These are phyloP conservation scores for Meyerozyma sp. DNA, from an alignment of 1,139 yeast genomes.

Conservation along the genomic window DNA sequence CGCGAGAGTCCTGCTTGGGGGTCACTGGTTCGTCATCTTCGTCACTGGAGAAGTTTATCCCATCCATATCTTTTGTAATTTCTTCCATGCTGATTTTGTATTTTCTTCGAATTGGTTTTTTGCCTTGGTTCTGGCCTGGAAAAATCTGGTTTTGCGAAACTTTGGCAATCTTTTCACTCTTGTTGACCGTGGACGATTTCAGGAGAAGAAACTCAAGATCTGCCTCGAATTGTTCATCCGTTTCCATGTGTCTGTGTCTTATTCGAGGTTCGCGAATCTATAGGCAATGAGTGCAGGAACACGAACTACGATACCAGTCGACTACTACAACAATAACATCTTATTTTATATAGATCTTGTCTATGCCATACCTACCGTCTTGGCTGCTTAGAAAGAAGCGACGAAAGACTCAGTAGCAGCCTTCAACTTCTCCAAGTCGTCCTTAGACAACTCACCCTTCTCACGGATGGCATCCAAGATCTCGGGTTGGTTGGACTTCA, in stretches of 20 bases:
- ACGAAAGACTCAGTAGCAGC: slow-evolving; percentile 87
- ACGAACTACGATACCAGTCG: neutral
- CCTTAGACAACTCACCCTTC: slow-evolving; percentile 89
- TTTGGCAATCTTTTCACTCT: neutral
- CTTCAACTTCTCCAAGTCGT: slow-evolving; percentile 82
- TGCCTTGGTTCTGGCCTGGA: neutral
- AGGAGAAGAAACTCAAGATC: slow-evolving; percentile 1
- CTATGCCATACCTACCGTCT: slow-evolving; percentile 1
- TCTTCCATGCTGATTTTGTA: slow-evolving; percentile 1
- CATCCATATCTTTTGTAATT: slow-evolving; percentile 8
- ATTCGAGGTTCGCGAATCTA: too few relatives aligned
- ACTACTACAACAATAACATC: neutral
- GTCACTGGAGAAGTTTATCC: slow-evolving; percentile 8
- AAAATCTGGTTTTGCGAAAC: neutral
- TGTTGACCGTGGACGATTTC: neutral
- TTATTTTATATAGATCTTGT: slow-evolving; percentile 1
- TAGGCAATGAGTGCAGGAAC: neutral
- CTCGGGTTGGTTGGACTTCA: slow-evolving; percentile 85
- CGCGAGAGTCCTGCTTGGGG: slow-evolving; percentile 6
- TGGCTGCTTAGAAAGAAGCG: slow-evolving; percentile 60
- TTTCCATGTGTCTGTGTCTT: neutral
- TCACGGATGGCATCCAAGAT: slow-evolving; percentile 79
- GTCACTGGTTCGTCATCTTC: slow-evolving; percentile 6
- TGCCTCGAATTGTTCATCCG: neutral
- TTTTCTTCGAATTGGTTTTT: neutral